Conservation (phyloP, 768 basidiomycete genomes). For the Russula sp. region DNA sequence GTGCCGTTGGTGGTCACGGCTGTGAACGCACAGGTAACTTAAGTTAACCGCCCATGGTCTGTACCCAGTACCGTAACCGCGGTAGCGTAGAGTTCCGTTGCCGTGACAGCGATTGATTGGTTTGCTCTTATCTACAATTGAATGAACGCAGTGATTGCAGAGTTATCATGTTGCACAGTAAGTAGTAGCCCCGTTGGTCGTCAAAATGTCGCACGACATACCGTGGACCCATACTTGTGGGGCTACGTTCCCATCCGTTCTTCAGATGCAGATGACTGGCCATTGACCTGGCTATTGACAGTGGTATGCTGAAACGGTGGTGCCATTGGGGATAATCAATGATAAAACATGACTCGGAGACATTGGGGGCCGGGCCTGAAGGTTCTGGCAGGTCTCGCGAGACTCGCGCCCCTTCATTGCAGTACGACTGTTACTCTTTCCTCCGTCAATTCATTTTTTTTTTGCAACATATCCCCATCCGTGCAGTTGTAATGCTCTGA, state of each 20-base stretch:
- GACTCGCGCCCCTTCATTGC: neutral
- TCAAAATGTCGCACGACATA: slow-evolving; percentile 16
- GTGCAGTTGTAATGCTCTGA: neutral
- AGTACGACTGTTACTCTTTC: neutral
- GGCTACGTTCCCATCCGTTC: slow-evolving; percentile 19
- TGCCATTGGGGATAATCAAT: neutral
- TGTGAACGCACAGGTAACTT: neutral
- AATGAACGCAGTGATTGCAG: neutral
- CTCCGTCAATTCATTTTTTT: neutral
- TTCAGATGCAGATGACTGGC: neutral
- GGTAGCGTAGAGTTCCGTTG: slow-evolving; percentile 4
- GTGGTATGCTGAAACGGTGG: neutral
- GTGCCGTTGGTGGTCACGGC: neutral
- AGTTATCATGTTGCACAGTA: neutral
- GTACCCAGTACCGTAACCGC: too few species aligned
- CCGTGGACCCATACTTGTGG: neutral
- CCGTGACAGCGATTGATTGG: slow-evolving; percentile 22
- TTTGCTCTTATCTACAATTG: slow-evolving; percentile 3
- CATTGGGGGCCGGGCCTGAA: too few species aligned
- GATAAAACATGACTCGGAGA: neutral
- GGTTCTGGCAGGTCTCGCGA: neutral
- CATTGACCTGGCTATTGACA: neutral
- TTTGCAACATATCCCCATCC: slow-evolving; percentile 1
- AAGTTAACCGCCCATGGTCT: neutral
- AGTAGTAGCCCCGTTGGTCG: slow-evolving; percentile 18